Evolutionary conservation across 2,329 filamentous ascomycete genomes (phyloP).

Genomic region (Verticillium nonalfalfae): DNA sequence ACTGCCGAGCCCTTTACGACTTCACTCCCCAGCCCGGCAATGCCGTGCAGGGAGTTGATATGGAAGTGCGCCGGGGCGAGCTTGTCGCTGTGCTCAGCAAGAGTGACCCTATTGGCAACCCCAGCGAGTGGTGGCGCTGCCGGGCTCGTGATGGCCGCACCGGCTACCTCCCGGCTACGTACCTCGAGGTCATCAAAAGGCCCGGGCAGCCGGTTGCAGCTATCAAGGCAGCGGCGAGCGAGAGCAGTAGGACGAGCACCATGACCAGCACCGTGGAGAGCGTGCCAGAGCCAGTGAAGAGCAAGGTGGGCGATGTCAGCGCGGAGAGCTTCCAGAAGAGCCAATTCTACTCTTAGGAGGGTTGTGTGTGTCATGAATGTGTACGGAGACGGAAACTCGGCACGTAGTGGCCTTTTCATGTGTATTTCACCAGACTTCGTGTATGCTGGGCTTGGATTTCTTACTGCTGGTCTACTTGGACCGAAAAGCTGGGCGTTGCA

Average conservation of each 20-base stretch:
- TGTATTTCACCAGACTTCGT: background rate
- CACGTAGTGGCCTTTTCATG: conserved; percentile 6
- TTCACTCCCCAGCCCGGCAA: conserved; percentile 72
- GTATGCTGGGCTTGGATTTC: background rate
- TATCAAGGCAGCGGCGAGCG: conserved; percentile 42
- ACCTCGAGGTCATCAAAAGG: conserved; percentile 67
- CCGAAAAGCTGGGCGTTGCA: conserved; percentile 12
- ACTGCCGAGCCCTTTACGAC: conserved; percentile 91
- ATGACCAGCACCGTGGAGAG: conserved; percentile 35
- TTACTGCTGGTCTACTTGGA: background rate
- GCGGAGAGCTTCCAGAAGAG: conserved; percentile 52
- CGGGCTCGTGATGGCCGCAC: conserved; percentile 82
- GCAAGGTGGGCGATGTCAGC: conserved; percentile 46
- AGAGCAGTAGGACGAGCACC: conserved; percentile 41
- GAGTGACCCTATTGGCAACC: conserved; percentile 83
- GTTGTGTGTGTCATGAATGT: background rate
- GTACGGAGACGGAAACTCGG: conserved; percentile 1
- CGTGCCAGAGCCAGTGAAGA: conserved; percentile 25
- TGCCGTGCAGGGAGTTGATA: conserved; percentile 66
- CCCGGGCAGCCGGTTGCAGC: conserved; percentile 44
- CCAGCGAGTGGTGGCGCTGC: conserved; percentile 97
- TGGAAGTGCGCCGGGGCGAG: conserved; percentile 90
- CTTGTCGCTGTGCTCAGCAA: conserved; percentile 92
- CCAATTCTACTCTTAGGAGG: conserved; percentile 46
- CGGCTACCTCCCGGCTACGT: conserved; percentile 87